Base-by-base conservation (phyloP, 1,284 basidiomycete species). In the Prillingera fragicola region DNA sequence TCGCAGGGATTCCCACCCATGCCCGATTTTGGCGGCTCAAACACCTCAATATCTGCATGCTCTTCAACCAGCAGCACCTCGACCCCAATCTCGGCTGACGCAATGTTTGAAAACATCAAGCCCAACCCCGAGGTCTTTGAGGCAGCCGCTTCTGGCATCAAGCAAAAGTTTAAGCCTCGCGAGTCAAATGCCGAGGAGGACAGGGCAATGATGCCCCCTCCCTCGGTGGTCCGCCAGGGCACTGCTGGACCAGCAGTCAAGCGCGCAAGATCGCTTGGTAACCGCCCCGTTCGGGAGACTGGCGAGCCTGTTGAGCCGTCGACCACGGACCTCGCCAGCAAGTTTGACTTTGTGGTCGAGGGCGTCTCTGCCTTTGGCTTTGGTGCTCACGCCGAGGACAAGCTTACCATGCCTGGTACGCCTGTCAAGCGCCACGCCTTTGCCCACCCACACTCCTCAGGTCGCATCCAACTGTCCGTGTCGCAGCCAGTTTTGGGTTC, bases 111-210 rank as follows among this genome's bases (percentile, higher is more conserved):
- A 29, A 60, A 71, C 33, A 64, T 71, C 43, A 71, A 69, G 45
- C 71, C 71, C n/a, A 56, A 71, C 25, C 65, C 65, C 24, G 66
- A 71, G 37, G 70, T 62, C 4, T 73, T 71, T 46, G 62, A 66
- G 31, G 56, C 59, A 17, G 48, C 54, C 5, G 52, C 62, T 6
- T 40, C 41, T n/a, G 57, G 62, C 3, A 59, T 73, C 32, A 60
- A 56, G 21, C 56, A 64, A 22, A 71, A 70, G 52, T 73, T 71
- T 55, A 70, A 69, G 48, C 64, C 66, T 5, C 53, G 70, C 41
- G 70, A 70, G 52, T 70, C 67, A 6, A 13, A 43, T 42, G 9
- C 44, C 33, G 25, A 52, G 41, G 48, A 52, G 33, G 43, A 49
- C 46, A 33, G 33, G 21, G 24, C 29, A 14, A 46, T 38, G 7